A percentile compares a stretch with the other conserved stretches of the same genome.
Conservation (phyloP, 371 early-diverging fungal species). For the Massospora cicadina region DNA sequence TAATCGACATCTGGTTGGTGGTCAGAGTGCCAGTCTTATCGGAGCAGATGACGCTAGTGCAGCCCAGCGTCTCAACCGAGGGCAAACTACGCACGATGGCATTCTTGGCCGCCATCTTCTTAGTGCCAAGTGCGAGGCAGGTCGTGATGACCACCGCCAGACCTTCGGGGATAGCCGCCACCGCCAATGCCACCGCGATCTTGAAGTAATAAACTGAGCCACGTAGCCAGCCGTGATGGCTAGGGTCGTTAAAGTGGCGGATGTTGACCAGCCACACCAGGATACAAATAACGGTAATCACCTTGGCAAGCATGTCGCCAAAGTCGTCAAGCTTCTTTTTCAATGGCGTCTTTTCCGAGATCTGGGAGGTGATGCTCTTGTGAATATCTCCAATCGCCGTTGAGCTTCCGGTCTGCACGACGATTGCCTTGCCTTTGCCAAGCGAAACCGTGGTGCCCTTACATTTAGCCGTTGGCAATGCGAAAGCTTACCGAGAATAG, state of each 20-base stretch:
- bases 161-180: conserved; percentile 99
- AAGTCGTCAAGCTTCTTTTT: conserved; percentile 91
- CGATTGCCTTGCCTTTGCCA: conserved; percentile 78
- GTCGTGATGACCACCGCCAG: conserved; percentile 94
- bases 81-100: conserved; percentile 91
- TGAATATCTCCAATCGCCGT: conserved; percentile 94
- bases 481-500: conserved; percentile 42
- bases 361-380: conserved; percentile 59
- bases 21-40: conserved; percentile 99
- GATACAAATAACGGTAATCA: conserved; percentile 85
- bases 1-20: conserved; percentile 92
- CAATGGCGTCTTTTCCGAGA: conserved; percentile 82
- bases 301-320: conserved; percentile 88
- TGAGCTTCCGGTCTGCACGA: conserved; percentile 62
- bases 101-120: conserved; percentile 88
- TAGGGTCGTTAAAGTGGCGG: conserved; percentile 79
- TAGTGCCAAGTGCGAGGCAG: conserved; percentile 89
- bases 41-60: conserved; percentile 91
- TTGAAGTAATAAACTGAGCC: conserved; percentile 91
- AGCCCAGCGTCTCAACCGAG: conserved; percentile 91
- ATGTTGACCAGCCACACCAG: conserved; percentile 95
- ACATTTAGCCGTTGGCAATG: background rate
- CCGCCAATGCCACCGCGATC: conserved; percentile 95
- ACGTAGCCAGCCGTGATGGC: conserved; percentile 76
- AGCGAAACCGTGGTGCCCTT: conserved; percentile 83